These are phyloP conservation scores for Pseudopyrenochaeta lycopersici DNA, from an alignment of 2,329 filamentous ascomycete genomes.

Conservation along the genomic window DNA sequence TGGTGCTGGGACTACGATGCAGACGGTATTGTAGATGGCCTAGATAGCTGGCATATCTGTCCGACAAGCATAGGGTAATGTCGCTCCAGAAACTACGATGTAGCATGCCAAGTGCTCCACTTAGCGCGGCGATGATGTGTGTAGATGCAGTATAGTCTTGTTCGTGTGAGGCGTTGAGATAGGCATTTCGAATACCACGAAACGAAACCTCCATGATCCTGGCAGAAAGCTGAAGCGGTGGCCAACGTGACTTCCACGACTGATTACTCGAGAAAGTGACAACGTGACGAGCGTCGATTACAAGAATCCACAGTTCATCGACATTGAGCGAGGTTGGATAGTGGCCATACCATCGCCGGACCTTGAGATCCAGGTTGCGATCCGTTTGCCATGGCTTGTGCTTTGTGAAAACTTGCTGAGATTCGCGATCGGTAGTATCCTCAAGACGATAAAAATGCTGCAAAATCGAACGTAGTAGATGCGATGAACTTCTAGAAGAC, in stretches of 20 bases:
- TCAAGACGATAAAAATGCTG: conserved; percentile 56
- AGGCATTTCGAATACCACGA: conserved; percentile 51
- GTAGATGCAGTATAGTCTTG: conserved; percentile 51
- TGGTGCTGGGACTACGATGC: conserved; percentile 53
- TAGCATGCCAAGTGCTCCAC: conserved; percentile 54
- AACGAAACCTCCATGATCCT: conserved; percentile 54
- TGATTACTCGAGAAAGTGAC: conserved; percentile 56
- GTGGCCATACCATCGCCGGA: conserved; percentile 54
- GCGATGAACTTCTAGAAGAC: conserved; percentile 49
- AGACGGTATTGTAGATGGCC: conserved; percentile 55
- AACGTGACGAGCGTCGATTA: conserved; percentile 51
- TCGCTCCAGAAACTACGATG: conserved; percentile 56
- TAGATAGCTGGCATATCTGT: conserved; percentile 54
- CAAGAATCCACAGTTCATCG: conserved; percentile 55
- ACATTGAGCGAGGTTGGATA: conserved; percentile 54
- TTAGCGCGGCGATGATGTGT: conserved; percentile 50
- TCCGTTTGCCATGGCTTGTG: conserved; percentile 55
- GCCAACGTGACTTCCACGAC: conserved; percentile 55
- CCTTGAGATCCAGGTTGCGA: conserved; percentile 53
- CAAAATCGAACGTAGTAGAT: conserved; percentile 52
- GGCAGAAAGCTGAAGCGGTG: conserved; percentile 51
- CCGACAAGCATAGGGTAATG: conserved; percentile 51
- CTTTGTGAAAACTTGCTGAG: conserved; percentile 51
- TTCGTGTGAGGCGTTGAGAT: conserved; percentile 41
- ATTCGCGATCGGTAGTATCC: conserved; percentile 54